Conservation (phyloP, 768 basidiomycete species). For the Suillus occidentalis region DNA sequence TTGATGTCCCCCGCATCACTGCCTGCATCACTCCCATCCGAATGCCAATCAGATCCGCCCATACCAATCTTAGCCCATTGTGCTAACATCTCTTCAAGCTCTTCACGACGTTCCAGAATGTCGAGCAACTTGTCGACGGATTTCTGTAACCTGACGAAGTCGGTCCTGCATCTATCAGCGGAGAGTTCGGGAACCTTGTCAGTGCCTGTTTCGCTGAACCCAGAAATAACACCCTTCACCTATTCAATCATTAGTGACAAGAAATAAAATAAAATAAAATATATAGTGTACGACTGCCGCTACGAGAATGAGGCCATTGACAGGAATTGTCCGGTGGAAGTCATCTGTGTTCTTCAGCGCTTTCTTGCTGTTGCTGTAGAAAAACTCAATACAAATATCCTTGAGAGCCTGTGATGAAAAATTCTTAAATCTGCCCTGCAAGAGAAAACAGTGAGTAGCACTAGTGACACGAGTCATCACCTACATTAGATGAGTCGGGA, state of each 20-base stretch:
- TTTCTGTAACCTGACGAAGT: not conserved
- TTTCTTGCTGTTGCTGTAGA: not conserved
- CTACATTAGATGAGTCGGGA: not conserved
- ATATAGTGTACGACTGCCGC: not conserved
- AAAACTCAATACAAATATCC: not conserved
- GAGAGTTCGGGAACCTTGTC: not conserved
- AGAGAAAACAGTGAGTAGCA: accelerated
- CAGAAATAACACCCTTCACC: not conserved
- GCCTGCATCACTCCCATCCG: too few species aligned
- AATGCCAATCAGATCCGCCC: too few species aligned
- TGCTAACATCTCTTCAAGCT: too few species aligned
- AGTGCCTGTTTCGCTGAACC: not conserved
- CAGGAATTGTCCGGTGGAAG: not conserved
- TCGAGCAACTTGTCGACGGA: not conserved
- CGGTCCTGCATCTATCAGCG: not conserved
- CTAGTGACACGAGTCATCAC: not conserved
- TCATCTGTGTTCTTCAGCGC: not conserved
- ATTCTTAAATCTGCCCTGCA: not conserved
- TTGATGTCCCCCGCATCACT: too few species aligned
- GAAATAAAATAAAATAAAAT: too few species aligned
- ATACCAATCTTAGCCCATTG: too few species aligned
- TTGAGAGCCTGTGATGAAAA: not conserved
- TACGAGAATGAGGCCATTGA: not conserved
- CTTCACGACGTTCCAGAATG: too few species aligned
- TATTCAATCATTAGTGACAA: not conserved